Percentiles rank a stretch among this genome's conserved stretches.
Conservation (phyloP, 208 protist genomes). For the Wallacemonas sp. region DNA sequence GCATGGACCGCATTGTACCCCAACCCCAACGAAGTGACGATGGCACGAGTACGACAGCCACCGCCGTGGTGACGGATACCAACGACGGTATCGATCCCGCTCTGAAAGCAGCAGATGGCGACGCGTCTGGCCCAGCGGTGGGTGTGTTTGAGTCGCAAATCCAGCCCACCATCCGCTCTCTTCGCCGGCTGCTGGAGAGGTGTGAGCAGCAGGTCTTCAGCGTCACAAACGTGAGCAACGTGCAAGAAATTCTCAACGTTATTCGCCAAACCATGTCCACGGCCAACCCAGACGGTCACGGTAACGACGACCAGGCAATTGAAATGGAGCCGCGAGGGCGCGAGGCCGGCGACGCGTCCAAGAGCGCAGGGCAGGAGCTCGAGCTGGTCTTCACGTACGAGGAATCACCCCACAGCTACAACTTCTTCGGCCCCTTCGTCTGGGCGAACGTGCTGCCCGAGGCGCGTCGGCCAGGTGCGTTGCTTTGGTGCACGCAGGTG, state of each 20-base stretch:
- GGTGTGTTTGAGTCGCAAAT: constrained; percentile 17
- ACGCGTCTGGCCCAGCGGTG: constrained; percentile 11
- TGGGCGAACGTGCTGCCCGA: constrained; percentile 71
- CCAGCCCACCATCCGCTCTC: not conserved
- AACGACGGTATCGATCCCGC: not conserved
- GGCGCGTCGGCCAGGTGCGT: constrained; percentile 48
- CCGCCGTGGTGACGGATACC: not conserved
- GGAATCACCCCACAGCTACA: constrained; percentile 76
- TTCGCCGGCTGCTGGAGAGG: not conserved
- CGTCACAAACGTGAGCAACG: not conserved
- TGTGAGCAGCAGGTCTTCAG: constrained; percentile 3
- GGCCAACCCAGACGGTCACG: not conserved
- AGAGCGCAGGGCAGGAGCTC: constrained; percentile 20
- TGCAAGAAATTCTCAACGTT: constrained; percentile 2
- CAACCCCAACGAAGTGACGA: not conserved
- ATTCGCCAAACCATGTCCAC: constrained; percentile 13
- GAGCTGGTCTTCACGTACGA: constrained; percentile 72
- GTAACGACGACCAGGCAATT: not conserved
- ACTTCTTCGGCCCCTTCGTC: constrained; percentile 86
- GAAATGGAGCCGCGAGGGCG: not conserved
- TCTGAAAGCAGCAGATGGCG: constrained; percentile 2
- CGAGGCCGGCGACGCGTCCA: not conserved
- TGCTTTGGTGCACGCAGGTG: constrained; percentile 53
- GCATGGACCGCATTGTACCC: constrained; percentile 25
- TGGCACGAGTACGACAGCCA: not conserved